These are phyloP conservation scores for Citrullus colocynthis DNA, from an alignment of 306 rosid genomes.

Conservation along the genomic window DNA sequence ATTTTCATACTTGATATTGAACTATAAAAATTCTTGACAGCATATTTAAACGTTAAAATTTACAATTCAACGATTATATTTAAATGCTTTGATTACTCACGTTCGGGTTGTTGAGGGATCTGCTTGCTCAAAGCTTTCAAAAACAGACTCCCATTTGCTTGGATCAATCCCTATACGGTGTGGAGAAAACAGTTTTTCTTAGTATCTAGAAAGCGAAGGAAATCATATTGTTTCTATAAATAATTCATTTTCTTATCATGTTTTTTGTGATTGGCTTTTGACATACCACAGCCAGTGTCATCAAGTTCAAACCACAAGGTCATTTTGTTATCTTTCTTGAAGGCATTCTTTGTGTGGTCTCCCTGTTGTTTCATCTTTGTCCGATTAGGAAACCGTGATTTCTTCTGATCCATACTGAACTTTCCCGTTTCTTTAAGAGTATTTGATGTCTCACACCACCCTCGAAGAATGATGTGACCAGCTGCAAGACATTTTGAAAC, in stretches of 20 bases:
- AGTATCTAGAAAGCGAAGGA: background rate
- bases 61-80: background rate
- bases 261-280: background rate
- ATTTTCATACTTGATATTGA: background rate
- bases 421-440: conserved; percentile 24
- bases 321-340: conserved; percentile 52
- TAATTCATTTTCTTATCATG: background rate
- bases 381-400: conserved; percentile 35
- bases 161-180: conserved; percentile 73
- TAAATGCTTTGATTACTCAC: conserved; percentile 28
- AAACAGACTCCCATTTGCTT: conserved; percentile 93
- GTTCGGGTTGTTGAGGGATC: conserved; percentile 96
- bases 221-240: background rate
- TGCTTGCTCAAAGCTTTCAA: conserved; percentile 99
- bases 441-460: conserved; percentile 61
- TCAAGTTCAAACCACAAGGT: conserved; percentile 93
- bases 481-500: conserved; percentile 43
- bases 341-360: conserved; percentile 32
- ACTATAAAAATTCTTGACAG: background rate
- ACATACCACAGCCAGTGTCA: conserved; percentile 91
- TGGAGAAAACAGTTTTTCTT: background rate
- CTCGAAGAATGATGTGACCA: conserved; percentile 89
- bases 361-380: conserved; percentile 53
- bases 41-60: background rate
- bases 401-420: conserved; percentile 42